Evolutionary conservation across 495 filamentous ascomycete species (phyloP).

Genomic region (Penicilliopsis zonata): DNA sequence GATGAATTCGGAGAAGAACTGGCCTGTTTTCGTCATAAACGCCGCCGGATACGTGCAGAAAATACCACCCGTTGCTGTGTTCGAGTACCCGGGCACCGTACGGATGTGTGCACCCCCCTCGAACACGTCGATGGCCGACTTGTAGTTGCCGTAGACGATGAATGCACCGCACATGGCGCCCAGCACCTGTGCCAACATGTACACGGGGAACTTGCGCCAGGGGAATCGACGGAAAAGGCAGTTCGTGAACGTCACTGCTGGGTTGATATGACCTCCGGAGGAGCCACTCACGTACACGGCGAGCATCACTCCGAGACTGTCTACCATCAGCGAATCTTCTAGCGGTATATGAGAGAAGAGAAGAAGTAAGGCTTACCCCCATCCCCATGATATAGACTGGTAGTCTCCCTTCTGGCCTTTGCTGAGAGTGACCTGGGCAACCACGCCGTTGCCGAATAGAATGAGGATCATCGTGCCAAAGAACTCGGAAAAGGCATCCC

Average conservation of each 20-base stretch:
- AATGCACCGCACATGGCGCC: conserved; percentile 42
- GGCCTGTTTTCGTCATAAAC: conserved; percentile 45
- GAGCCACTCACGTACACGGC: conserved; percentile 50
- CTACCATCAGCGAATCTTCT: neutral
- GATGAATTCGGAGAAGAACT: conserved; percentile 56
- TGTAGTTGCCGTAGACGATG: conserved; percentile 47
- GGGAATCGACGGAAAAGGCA: conserved; percentile 51
- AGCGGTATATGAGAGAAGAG: conserved; percentile 3
- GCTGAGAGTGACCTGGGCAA: conserved; percentile 48
- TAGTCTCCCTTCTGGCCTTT: conserved; percentile 38
- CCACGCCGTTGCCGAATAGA: conserved; percentile 49
- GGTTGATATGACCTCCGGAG: conserved; percentile 52
- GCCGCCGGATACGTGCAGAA: conserved; percentile 54
- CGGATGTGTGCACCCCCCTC: conserved; percentile 42
- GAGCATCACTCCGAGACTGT: conserved; percentile 47
- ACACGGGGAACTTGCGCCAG: conserved; percentile 46
- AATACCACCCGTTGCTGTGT: conserved; percentile 48
- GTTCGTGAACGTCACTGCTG: conserved; percentile 50
- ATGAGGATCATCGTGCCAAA: conserved; percentile 51
- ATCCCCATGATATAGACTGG: conserved; percentile 51
- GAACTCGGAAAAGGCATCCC: conserved; percentile 51
- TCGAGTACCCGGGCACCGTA: conserved; percentile 43
- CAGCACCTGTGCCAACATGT: conserved; percentile 39
- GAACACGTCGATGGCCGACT: conserved; percentile 38
- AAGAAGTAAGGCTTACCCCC: conserved; percentile 34